Percentiles rank a stretch among this genome's conserved stretches.
These are phyloP conservation scores for Yarrowia sp. DNA, from an alignment of 805 yeast species.

Conservation along the genomic window DNA sequence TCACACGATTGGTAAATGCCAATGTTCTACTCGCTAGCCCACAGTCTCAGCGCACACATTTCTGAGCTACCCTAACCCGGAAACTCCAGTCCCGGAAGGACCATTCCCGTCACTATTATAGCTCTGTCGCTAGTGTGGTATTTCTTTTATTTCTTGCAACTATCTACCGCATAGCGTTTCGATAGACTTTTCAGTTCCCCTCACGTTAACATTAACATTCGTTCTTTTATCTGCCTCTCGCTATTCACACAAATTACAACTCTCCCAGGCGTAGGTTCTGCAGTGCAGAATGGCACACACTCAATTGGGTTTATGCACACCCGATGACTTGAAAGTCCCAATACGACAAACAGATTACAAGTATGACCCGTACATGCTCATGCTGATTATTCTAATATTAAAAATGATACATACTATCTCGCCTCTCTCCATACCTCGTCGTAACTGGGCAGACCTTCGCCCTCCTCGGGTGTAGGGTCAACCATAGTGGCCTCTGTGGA, in stretches of 20 bases:
- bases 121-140: too few relatives aligned
- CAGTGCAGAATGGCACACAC: not conserved
- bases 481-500: slow-evolving; percentile 18
- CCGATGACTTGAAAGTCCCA: slow-evolving; percentile 22
- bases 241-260: slow-evolving; percentile 5
- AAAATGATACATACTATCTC: not conserved
- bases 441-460: slow-evolving; percentile 10
- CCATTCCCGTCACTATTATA: too few relatives aligned
- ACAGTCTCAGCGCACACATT: too few relatives aligned
- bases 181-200: not conserved
- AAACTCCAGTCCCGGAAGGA: too few relatives aligned
- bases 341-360: not conserved
- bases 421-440: slow-evolving; percentile 9
- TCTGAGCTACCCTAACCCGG: too few relatives aligned
- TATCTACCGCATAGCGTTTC: too few relatives aligned
- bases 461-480: slow-evolving; percentile 3
- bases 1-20: too few relatives aligned
- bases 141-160: too few relatives aligned
- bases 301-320: slow-evolving; percentile 22
- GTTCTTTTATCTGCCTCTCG: not conserved
- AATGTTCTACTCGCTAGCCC: too few relatives aligned
- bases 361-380: not conserved
- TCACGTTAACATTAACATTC: not conserved
- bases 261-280: slow-evolving; percentile 7
- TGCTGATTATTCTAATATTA: not conserved